These are phyloP conservation scores for Acanthochlamys bracteata DNA, from an alignment of 106 monocot species.

Conservation along the genomic window DNA sequence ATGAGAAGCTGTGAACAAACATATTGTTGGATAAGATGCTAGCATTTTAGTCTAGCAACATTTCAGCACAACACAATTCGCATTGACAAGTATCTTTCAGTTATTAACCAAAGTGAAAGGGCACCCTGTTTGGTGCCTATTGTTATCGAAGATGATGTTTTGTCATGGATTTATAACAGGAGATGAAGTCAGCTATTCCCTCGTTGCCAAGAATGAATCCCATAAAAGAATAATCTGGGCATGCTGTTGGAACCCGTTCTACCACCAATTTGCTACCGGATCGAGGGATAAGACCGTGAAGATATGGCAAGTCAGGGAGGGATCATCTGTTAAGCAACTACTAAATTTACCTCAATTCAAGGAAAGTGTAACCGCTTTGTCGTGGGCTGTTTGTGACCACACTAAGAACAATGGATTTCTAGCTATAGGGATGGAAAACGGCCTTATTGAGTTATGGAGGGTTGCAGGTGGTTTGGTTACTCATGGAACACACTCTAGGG, in stretches of 20 bases:
- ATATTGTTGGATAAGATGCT: too few species aligned
- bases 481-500: too few species aligned
- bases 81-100: too few species aligned
- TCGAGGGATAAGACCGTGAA: conserved; percentile 93
- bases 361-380: conserved; percentile 79
- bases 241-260: conserved; percentile 84
- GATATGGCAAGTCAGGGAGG: conserved; percentile 50
- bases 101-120: too few species aligned
- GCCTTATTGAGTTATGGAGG: conserved; percentile 80
- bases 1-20: too few species aligned
- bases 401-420: conserved; percentile 39
- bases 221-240: conserved; percentile 99
- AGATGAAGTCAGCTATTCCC: conserved; percentile 30
- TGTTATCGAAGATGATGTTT: too few species aligned
- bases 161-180: too few species aligned
- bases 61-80: too few species aligned
- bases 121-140: too few species aligned
- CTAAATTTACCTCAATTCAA: conserved; percentile 51
- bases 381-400: conserved; percentile 49
- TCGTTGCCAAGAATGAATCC: conserved; percentile 55
- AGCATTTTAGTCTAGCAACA: too few species aligned
- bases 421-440: conserved; percentile 90
- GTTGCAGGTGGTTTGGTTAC: conserved; percentile 29
- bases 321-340: conserved; percentile 42
- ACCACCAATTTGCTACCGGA: conserved; percentile 85